phyloP scores from a whole-genome alignment of 2,329 filamentous ascomycete species.

The Dactylonectria estremocensis region DNA sequence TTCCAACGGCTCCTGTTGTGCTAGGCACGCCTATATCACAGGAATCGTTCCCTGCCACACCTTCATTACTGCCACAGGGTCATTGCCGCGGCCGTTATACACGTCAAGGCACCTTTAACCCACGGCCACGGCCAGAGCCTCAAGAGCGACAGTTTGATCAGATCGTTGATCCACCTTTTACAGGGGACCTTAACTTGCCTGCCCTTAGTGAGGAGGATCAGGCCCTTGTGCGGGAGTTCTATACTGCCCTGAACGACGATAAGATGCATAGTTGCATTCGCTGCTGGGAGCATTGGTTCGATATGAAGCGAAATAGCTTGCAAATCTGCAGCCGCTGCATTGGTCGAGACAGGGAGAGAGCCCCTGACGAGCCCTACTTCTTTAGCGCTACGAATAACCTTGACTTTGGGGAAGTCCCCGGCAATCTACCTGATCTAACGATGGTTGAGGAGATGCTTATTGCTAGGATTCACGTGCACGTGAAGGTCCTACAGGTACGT shows the following conservation, averaged over 20 bases:
- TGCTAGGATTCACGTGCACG: neutral
- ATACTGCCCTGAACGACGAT: constrained; percentile 13
- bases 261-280: constrained; percentile 16
- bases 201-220: constrained; percentile 9
- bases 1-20: neutral
- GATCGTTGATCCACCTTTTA: no score
- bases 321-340: neutral
- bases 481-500: neutral
- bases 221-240: constrained; percentile 11
- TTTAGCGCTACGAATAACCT: neutral
- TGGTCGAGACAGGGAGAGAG: neutral
- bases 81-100: neutral
- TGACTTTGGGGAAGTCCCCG: neutral
- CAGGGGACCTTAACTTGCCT: no score
- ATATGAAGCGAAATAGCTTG: no score
- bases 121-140: no score
- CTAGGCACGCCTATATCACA: neutral
- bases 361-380: neutral
- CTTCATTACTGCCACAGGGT: constrained; percentile 6
- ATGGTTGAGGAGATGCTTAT: no score
- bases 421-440: neutral
- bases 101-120: neutral
- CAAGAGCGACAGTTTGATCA: no score
- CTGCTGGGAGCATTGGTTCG: constrained; percentile 11
- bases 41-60: constrained; percentile 6